phyloP scores from a whole-genome alignment of 1,284 basidiomycete genomes.

The Leccinum griseonigrum region DNA sequence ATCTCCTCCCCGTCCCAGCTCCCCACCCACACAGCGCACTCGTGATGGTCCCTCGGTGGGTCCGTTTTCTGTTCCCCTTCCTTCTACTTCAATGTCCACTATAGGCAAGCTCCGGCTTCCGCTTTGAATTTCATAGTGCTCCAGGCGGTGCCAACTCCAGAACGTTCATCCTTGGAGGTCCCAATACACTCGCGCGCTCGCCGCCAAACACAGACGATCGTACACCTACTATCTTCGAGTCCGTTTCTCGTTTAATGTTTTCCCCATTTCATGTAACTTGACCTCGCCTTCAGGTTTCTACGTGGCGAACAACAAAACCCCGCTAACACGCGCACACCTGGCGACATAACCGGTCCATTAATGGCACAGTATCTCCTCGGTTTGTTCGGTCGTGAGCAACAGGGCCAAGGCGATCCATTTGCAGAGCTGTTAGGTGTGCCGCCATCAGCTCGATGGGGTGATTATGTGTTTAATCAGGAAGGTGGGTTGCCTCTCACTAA shows the following conservation, averaged over 20 bases:
- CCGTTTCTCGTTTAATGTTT: constrained; percentile 15
- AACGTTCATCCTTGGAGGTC: constrained; percentile 44
- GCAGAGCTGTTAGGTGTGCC: constrained; percentile 36
- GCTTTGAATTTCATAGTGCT: constrained; percentile 40
- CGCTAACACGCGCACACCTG: constrained; percentile 24
- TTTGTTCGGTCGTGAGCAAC: constrained; percentile 47
- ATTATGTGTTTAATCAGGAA: constrained; percentile 83
- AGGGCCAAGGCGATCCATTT: constrained; percentile 39
- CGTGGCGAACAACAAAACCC: constrained; percentile 27
- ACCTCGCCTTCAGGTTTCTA: constrained; percentile 35
- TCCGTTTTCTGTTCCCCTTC: background rate
- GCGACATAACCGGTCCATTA: constrained; percentile 53
- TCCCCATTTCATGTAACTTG: background rate
- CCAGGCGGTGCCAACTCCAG: constrained; percentile 37
- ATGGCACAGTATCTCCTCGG: constrained; percentile 73
- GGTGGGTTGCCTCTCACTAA: constrained; percentile 39
- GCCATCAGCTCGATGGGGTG: constrained; percentile 56
- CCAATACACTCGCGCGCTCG: constrained; percentile 31
- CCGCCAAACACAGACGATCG: constrained; percentile 16
- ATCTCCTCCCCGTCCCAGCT: constrained; percentile 11
- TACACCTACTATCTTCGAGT: constrained; percentile 52
- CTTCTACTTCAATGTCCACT: background rate
- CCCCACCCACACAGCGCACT: constrained; percentile 17
- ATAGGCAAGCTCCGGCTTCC: constrained; percentile 28
- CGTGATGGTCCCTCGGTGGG: constrained; percentile 26